Conservation (phyloP, 352 stramenopile species). For the Pythium chondricola region DNA sequence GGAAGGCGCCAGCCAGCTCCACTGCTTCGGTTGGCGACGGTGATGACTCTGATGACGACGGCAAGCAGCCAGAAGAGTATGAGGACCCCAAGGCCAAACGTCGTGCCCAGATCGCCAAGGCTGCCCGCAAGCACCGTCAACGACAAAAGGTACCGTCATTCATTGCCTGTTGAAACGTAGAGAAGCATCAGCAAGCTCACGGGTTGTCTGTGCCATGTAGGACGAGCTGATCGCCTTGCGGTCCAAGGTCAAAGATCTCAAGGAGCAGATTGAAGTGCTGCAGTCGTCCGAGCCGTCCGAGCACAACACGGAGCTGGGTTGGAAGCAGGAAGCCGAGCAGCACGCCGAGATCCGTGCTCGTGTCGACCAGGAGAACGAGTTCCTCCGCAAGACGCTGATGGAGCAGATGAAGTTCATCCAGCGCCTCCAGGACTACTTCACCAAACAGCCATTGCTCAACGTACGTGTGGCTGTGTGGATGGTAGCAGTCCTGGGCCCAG, state of each 20-base stretch:
- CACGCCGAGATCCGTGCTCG: slow-evolving; percentile 82
- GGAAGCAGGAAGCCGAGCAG: slow-evolving; percentile 87
- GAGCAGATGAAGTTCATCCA: slow-evolving; percentile 92
- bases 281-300: slow-evolving; percentile 85
- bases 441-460: slow-evolving; percentile 86
- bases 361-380: slow-evolving; percentile 88
- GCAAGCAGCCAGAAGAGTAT: slow-evolving; percentile 68
- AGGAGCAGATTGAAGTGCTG: slow-evolving; percentile 87
- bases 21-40: slow-evolving; percentile 33
- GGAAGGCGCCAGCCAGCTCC: slow-evolving; percentile 44
- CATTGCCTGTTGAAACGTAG: too few species aligned
- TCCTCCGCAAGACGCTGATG: slow-evolving; percentile 84
- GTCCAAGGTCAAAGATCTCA: slow-evolving; percentile 85
- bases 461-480: slow-evolving; percentile 17
- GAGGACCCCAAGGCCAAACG: slow-evolving; percentile 83
- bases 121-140: slow-evolving; percentile 81
- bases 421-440: slow-evolving; percentile 87
- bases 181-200: too few species aligned
- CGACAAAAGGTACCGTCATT: slow-evolving; percentile 69
- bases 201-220: slow-evolving; percentile 11
- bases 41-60: slow-evolving; percentile 42
- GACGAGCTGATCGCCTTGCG: slow-evolving; percentile 81
- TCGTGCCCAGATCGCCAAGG: slow-evolving; percentile 84
- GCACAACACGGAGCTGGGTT: slow-evolving; percentile 85
- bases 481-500: not conserved